Conservation (phyloP, 2,329 filamentous ascomycete species). For the Colletotrichum endophyticum region DNA sequence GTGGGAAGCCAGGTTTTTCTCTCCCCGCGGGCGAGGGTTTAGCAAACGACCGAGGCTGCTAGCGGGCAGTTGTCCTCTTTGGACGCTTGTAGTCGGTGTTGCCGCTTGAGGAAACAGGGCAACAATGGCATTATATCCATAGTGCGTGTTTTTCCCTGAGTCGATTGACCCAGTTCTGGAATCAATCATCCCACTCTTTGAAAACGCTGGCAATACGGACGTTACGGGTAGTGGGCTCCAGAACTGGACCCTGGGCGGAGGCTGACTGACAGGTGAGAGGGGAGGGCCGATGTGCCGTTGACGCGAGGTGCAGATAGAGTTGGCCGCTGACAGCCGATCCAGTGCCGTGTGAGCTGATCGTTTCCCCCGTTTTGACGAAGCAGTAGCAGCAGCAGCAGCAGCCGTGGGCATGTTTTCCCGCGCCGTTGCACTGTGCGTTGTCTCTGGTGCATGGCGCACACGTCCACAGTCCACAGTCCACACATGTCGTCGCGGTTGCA, state of each 20-base stretch:
- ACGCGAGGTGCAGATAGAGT: constrained; percentile 21
- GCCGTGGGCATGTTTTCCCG: neutral
- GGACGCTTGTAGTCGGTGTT: constrained; percentile 3
- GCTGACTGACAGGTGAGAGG: neutral
- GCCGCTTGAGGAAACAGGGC: constrained; percentile 9
- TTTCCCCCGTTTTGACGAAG: neutral
- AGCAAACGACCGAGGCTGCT: constrained; percentile 11
- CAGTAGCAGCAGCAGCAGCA: neutral
- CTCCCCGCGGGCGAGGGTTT: neutral
- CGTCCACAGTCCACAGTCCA: neutral
- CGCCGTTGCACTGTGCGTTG: constrained; percentile 5
- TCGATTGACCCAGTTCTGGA: neutral
- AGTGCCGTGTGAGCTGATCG: constrained; percentile 14
- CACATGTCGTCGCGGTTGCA: neutral
- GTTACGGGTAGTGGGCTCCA: neutral
- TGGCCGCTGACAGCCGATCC: constrained; percentile 15
- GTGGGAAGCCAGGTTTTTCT: constrained; percentile 7
- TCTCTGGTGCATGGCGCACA: neutral
- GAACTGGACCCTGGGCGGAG: constrained; percentile 2
- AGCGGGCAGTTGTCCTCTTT: neutral
- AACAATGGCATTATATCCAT: constrained; percentile 2
- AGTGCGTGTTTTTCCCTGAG: neutral
- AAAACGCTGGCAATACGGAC: neutral
- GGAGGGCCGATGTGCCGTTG: constrained; percentile 13
- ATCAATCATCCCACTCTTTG: constrained; percentile 11